Base-by-base conservation (phyloP, 805 yeast species). In the Cyberlindnera xishuangbannaensis region DNA sequence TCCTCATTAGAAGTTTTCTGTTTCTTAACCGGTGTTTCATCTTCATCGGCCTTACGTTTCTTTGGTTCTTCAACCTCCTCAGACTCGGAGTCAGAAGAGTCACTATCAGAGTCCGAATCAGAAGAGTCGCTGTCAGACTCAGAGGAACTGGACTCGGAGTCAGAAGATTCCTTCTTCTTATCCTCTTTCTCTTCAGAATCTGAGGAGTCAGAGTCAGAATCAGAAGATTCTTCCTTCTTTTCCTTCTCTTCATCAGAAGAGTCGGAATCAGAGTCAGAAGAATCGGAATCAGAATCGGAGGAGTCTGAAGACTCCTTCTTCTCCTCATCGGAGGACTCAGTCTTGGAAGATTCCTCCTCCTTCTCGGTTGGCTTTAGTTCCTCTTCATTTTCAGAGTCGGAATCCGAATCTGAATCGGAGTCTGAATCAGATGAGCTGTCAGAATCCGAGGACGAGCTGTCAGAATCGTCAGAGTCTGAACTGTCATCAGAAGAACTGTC, bases 1-100 rank as follows among this genome's bases (percentile, higher is more conserved):
- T 81, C 95, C 37, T 56, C 64, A 44, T 58, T 60, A 24, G 26
- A 24, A 33, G 49, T 52, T 49, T 56, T 59, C 45, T 52, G 47
- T 62, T 65, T 34, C 64, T 46, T 51, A 16, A 47, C 52, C 50
- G 56, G 51, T 41, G 61, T 42, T 27, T 44, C 45, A 39, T 56
- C 62, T 36, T 55, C 65, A 41, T 59, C 64, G 33, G 49, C 54
- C 44, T 56, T 57, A 47, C 56, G 45, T 63, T 65, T 34, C 64
- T 45, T 50, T 25, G 59, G 48, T 31, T 45, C 56, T 32, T 45
- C 48, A 35, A 44, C 43, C 35, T 47, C 47, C 42, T 31, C 19
- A 33, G 35, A 30, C 32, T 33, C 36, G 31, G 31, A 35, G 27
- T 38, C 43, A 13, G 51, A 43, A 21, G 44, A 43, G 9, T 39